Percentiles rank a stretch among this genome's conserved stretches.
phyloP scores from a whole-genome alignment of 2,329 filamentous ascomycete genomes.

The Epichloe baconii region DNA sequence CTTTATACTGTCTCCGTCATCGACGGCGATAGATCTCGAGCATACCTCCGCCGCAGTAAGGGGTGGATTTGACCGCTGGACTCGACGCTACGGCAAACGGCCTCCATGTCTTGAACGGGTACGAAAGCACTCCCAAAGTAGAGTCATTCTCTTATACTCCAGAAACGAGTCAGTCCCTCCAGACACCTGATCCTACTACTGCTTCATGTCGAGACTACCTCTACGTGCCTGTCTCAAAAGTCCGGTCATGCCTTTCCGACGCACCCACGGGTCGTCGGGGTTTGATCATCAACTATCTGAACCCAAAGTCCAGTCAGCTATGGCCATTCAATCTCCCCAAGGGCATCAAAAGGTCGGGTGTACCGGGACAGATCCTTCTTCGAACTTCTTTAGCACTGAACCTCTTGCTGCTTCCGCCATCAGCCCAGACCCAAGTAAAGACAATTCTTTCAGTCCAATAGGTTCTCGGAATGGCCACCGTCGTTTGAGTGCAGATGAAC shows the following conservation, averaged over 20 bases:
- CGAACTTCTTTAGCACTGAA: not conserved
- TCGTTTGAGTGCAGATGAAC: not conserved
- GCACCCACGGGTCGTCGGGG: not conserved
- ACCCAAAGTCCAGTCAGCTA: not conserved
- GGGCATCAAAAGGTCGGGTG: not conserved
- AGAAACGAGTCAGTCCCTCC: not conserved
- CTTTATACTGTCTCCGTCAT: slow-evolving; percentile 4
- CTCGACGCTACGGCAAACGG: not conserved
- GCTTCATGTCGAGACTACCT: not conserved
- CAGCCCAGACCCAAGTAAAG: not conserved
- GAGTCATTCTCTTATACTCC: not conserved
- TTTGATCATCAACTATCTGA: not conserved
- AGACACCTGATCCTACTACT: too few species aligned
- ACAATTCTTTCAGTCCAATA: not conserved
- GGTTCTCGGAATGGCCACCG: slow-evolving; percentile 2
- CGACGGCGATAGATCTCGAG: slow-evolving; percentile 3
- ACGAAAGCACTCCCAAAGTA: not conserved
- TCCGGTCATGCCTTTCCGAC: slow-evolving; percentile 9
- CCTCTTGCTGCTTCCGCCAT: not conserved
- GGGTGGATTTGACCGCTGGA: not conserved
- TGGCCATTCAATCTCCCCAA: not conserved
- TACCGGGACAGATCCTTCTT: not conserved
- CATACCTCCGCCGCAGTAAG: not conserved
- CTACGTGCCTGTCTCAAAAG: slow-evolving; percentile 10
- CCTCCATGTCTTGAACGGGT: not conserved